phyloP scores from a whole-genome alignment of 2,329 filamentous ascomycete species.

The Chalara sp. region DNA sequence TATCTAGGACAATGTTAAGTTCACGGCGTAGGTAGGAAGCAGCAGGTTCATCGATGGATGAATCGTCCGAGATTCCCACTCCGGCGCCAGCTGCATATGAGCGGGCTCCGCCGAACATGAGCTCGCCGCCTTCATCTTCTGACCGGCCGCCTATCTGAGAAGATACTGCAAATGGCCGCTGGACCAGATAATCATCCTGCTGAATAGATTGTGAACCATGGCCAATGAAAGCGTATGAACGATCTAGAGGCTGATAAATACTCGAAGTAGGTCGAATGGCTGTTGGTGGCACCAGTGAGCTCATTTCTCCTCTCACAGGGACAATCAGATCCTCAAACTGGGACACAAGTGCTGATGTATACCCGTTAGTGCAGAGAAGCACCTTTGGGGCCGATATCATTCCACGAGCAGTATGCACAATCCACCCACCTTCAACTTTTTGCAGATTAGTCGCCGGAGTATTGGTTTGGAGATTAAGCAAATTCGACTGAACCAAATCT shows the following conservation, averaged over 20 bases:
- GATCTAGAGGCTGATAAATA: conserved; percentile 12
- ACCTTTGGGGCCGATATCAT: conserved; percentile 54
- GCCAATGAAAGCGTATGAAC: conserved; percentile 52
- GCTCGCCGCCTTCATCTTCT: conserved; percentile 35
- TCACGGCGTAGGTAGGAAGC: conserved; percentile 23
- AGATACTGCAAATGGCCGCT: conserved; percentile 46
- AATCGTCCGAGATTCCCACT: conserved; percentile 54
- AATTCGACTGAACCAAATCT: conserved; percentile 15
- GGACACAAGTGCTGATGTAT: conserved; percentile 71
- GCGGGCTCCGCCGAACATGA: conserved; percentile 68
- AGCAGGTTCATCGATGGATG: conserved; percentile 42
- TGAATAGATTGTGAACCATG: conserved; percentile 34
- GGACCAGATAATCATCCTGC: conserved; percentile 67
- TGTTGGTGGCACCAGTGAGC: conserved; percentile 53
- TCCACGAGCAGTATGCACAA: conserved; percentile 63
- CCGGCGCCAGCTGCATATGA: conserved; percentile 44
- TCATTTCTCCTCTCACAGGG: conserved; percentile 70
- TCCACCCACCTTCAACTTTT: conserved; percentile 39
- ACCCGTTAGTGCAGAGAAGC: conserved; percentile 76
- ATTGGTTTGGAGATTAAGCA: conserved; percentile 68
- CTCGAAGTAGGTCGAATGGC: conserved; percentile 16
- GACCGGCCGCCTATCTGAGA: conserved; percentile 15
- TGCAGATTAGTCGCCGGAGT: conserved; percentile 55
- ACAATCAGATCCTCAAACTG: conserved; percentile 64
- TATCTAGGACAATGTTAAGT: conserved; percentile 20